Evolutionary conservation across 140 eudicot genomes (phyloP).

Genomic region (Stevia rebaudiana): DNA sequence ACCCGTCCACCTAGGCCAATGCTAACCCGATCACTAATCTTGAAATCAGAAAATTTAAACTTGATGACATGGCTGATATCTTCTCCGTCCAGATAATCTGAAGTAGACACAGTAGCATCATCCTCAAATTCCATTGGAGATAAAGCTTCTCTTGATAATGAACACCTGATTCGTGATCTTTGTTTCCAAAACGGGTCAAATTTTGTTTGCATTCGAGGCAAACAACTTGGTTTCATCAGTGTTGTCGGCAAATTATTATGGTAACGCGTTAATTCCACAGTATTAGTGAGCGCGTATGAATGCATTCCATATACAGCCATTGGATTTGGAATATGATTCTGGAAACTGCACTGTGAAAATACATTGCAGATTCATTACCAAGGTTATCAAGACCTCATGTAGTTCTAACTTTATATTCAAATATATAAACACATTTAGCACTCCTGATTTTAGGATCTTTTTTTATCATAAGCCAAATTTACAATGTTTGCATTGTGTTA

Average conservation of each 20-base stretch:
- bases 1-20: slow-evolving; percentile 93
- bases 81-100: slow-evolving; percentile 42
- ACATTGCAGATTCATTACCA: neutral
- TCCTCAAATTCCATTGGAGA: slow-evolving; percentile 45
- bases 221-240: slow-evolving; percentile 33
- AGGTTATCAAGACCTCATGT: neutral
- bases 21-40: slow-evolving; percentile 74
- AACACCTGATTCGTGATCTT: slow-evolving; percentile 36
- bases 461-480: neutral
- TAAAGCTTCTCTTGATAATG: slow-evolving; percentile 34
- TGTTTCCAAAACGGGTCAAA: neutral
- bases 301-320: slow-evolving; percentile 54
- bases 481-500: neutral
- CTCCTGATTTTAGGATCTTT: neutral
- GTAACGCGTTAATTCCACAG: slow-evolving; percentile 25
- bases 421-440: neutral
- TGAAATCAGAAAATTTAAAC: slow-evolving; percentile 74
- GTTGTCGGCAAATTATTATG: slow-evolving; percentile 35
- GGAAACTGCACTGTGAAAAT: slow-evolving; percentile 6
- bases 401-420: neutral
- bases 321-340: neutral
- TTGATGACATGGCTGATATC: slow-evolving; percentile 78
- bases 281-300: slow-evolving; percentile 30
- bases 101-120: slow-evolving; percentile 25
- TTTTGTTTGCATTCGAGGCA: slow-evolving; percentile 22